phyloP scores from a whole-genome alignment of 768 basidiomycete genomes.

The Amanita exitialis region DNA sequence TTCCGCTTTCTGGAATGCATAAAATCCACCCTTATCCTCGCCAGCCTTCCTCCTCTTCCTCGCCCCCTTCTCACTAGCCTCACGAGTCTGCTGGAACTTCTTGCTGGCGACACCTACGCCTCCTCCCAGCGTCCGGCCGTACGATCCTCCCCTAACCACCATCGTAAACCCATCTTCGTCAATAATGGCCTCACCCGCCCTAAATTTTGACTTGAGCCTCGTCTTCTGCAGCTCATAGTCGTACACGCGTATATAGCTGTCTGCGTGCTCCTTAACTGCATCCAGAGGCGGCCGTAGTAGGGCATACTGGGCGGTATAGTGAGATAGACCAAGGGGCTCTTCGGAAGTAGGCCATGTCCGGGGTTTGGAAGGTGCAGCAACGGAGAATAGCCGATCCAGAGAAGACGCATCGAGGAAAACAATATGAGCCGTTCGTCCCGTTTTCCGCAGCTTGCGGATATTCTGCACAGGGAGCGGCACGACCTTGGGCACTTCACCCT shows the following conservation, averaged over 20 bases:
- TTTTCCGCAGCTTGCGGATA: slow-evolving; percentile 48
- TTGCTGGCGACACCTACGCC: slow-evolving; percentile 59
- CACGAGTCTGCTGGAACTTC: slow-evolving; percentile 49
- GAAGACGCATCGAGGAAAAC: slow-evolving; percentile 62
- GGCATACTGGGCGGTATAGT: slow-evolving; percentile 57
- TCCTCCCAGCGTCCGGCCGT: slow-evolving; percentile 81
- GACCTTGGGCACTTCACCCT: slow-evolving; percentile 33
- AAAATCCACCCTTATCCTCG: slow-evolving; percentile 66
- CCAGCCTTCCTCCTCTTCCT: slow-evolving; percentile 49
- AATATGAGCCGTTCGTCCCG: slow-evolving; percentile 67
- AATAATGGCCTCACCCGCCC: slow-evolving; percentile 80
- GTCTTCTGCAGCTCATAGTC: slow-evolving; percentile 60
- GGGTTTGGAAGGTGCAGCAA: slow-evolving; percentile 40
- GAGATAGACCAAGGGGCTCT: slow-evolving; percentile 50
- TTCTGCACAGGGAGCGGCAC: slow-evolving; percentile 45
- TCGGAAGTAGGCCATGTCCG: slow-evolving; percentile 53
- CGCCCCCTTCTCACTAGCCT: slow-evolving; percentile 32
- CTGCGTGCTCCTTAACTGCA: slow-evolving; percentile 66
- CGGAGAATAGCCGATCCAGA: slow-evolving; percentile 30
- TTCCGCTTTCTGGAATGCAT: slow-evolving; percentile 86
- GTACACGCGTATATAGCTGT: slow-evolving; percentile 66
- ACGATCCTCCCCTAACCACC: slow-evolving; percentile 86
- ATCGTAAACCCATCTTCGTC: slow-evolving; percentile 95
- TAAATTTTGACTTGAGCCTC: slow-evolving; percentile 55
- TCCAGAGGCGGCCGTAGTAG: slow-evolving; percentile 70